Evolutionary conservation across 2,329 filamentous ascomycete species (phyloP), one percentile per base, ranked within the genome.

Genomic region (Fusarium sp.): DNA sequence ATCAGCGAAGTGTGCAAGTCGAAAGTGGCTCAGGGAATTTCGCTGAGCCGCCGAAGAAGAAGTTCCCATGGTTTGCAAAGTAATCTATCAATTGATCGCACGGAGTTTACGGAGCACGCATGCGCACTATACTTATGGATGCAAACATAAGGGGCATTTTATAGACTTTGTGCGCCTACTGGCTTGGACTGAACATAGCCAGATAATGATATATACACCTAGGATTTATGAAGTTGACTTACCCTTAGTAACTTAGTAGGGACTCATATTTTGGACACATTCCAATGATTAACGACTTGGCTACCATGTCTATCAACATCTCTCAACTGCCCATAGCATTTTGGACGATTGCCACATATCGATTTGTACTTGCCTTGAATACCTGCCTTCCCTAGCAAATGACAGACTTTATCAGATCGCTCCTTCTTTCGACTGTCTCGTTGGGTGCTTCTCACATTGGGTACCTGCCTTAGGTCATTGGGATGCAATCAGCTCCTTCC

Each of bases 61-160:
- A 91, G 78, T 91, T 91, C 75, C 87, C 88, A 16, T 92, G 90
- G 90, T 88, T 91, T 79, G 84, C 86, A 74, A 89, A 88, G 78
- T 85, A 80, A 48, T 61, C 19, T 67, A 44, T 78, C 58, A 37
- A 49, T 65, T 58, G 51, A 41, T 62, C 60, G 66, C 56, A 55
- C 73, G 79, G 78, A 79, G 78, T 80, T 79, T 56, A 42, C 48
- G 72, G 71, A 69, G 63, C 63, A 54, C 64, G 66, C 68, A 44
- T 35, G n/a, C 63, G 38, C 45, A 55, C 57, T 66, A 57, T 63
- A 61, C 37, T 69, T 37, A 38, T 42, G 45, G 56, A 51, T 62
- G 60, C 67, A 59, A 64, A 62, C 66, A 69, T 63, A 31, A 42
- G 60, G 70, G 44, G 64, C 58, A 73, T 63, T 56, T 67, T 73